These are phyloP conservation scores for Phytophthora idaei DNA, from an alignment of 352 stramenopile genomes.

Conservation along the genomic window DNA sequence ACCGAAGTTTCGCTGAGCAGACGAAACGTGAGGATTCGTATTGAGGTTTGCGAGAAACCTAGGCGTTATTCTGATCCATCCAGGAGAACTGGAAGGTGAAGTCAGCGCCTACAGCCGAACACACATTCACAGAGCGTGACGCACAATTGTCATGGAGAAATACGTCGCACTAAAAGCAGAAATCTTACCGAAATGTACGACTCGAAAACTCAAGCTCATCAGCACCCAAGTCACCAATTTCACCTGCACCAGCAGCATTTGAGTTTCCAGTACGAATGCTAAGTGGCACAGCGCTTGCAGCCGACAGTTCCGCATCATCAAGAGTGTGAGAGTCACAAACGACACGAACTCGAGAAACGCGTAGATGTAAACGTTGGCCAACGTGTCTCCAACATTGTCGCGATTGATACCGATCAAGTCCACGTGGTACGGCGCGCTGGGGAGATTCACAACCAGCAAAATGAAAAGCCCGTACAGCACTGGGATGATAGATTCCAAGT, in stretches of 20 bases:
- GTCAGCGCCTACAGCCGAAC: constrained; percentile 18
- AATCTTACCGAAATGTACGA: constrained; percentile 33
- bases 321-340: constrained; percentile 20
- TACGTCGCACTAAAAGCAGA: not conserved
- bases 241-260: constrained; percentile 24
- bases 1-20: not conserved
- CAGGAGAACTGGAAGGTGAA: constrained; percentile 34
- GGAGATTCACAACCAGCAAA: constrained; percentile 31
- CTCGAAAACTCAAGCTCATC: constrained; percentile 26
- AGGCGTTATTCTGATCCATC: constrained; percentile 1
- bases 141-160: not conserved
- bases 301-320: constrained; percentile 29
- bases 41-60: not conserved
- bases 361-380: constrained; percentile 29
- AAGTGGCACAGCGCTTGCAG: constrained; percentile 36
- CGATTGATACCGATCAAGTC: constrained; percentile 15
- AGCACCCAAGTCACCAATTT: constrained; percentile 39
- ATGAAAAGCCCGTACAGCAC: constrained; percentile 35
- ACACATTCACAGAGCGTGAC: not conserved
- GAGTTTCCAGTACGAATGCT: constrained; percentile 43
- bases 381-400: constrained; percentile 7
- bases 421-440: constrained; percentile 19
- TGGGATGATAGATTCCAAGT: constrained; percentile 47
- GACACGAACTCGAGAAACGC: constrained; percentile 32
- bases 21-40: too few species aligned